Base-by-base conservation (phyloP, 257 asterid species). In the Solanum virginianum region DNA sequence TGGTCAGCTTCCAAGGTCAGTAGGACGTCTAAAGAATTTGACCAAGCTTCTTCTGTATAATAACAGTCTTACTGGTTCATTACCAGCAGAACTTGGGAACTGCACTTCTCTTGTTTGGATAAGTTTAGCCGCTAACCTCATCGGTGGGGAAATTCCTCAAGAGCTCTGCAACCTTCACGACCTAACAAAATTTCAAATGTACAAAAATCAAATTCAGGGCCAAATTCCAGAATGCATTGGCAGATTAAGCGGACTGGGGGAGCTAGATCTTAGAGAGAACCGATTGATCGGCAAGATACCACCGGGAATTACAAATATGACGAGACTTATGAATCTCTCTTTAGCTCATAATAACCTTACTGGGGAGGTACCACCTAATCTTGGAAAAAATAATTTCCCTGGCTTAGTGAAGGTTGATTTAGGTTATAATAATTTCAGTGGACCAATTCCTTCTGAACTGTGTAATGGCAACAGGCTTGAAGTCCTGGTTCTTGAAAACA, bases 341-440 rank as follows among this genome's bases (percentile, higher is more conserved):
- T 81, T 91, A 84, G 92, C 90, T 87, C 69, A 84, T 63, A 89
- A 91, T 68, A 62, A 87, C 29, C 87, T 91, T 22, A 69, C 49
- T 3, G 93, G 92, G 13, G 88, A 71, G 62, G 83, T 91, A 49
- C 91, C 93, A 83, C 70, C 86, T 41, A 88, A 88, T 41, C 84
- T 91, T 70, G 92, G 91, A 65, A 88, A 80, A 83, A 85, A 87
- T 13, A 75, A 54, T 66, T 1, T 84, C 83, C 89, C 91, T 10
- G 90, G 91, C 62, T 86, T 91, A 36, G 49, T 17, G n/a, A 87
- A 32, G 82, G 39, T 91, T 88, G 92, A 91, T 86, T 87, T 91
- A 86, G 89, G 90, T 36, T 89, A 88, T 53, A 91, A 91, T 86
- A 82, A 80, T 56, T 45, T 91, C 65, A 80, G 86, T 0, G 92